Base-by-base conservation (phyloP, 352 stramenopile genomes). In the Globisporangium takayamanum region DNA sequence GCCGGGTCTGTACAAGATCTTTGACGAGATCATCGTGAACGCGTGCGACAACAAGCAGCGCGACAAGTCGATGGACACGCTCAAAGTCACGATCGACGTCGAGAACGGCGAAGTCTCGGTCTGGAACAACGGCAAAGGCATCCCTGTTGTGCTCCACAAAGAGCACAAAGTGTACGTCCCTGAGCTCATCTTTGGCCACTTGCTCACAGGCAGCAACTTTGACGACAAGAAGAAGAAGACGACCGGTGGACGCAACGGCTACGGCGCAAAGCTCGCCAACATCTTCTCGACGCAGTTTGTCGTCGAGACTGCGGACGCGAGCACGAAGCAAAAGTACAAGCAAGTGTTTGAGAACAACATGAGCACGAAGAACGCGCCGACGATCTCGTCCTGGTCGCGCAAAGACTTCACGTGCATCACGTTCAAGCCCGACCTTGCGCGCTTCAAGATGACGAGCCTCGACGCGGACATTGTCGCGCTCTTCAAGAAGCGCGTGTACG, bases 41-140 rank as follows among this genome's bases (percentile, higher is more conserved):
- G 98, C 98, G 0, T 98, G 96, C 22, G 98, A 99, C 68, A 99
- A 99, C 86, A 99, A 99, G 77, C 98, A 99, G 75, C 90, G 98
- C 30, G 97, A 99, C 86, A 85, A 92, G 51, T 80, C 82, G 28
- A 98, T 98, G 92, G 83, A 96, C 68, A 92, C 80, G 22, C 67
- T 98, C 5, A 97, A 99, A 44, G 96, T 99, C 8, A 89, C 74
- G 4, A 98, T 99, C 46, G 79, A 98, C 61, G 78, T 80, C 0
- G 90, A 95, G 48, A 82, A 87, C 33, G 96, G 94, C 49, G 78
- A 81, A 45, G 98, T 99, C 70, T 97, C 85, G 12, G 92, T 99
- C 46, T 96, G 78, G 76, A 99, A 99, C 72, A 97, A 99, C 74
- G 97, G 97, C 62, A 96, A 96, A 61, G 96, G 96, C 14, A 99